Evolutionary conservation across 2,329 filamentous ascomycete genomes (phyloP), one percentile per base, ranked within the genome.

Genomic region (Colletotrichum truncatum): DNA sequence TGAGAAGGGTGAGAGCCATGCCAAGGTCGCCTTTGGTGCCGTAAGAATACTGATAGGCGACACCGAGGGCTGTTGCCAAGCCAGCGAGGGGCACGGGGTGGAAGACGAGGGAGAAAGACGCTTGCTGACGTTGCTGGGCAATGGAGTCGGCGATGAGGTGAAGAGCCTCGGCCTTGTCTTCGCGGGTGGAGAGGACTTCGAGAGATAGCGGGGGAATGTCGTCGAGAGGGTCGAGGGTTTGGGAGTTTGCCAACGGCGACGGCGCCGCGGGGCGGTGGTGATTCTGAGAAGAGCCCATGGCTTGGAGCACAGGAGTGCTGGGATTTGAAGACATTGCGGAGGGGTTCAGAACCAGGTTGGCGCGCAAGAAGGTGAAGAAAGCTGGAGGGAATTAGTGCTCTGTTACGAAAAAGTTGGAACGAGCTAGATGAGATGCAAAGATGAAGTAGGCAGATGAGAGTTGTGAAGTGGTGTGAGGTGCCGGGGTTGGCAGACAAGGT

Each of bases 351-450:
- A 90, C 89, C 59, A 96, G 86, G 74, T 96, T 96, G 68, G 91
- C 91, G 70, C 92, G 89, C 14, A 96, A 85, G 71, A 93, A 95
- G 60, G 89, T 91, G 78, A 96, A 91, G 82, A 96, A 96, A 25
- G 92, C 93, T 96, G 77, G 25, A 36, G 53, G 34, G 25, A 4
- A n/a, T 25, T n/a, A 69, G 71, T 62, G 71, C 68, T 53, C 23
- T 28, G 48, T 30, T 2, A n/a, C n/a, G n/a, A n/a, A n/a, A n/a
- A n/a, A n/a, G n/a, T 30, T 8, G 9, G 28, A 11, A 49, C 16
- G 11, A 11, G 4, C 11, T 6, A 3, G 43, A 8, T 21, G 12
- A 32, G 14, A n/a, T 58, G 12, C 28, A 28, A 12, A 41, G 8
- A n/a, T 1, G 25, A 38, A 30, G 23, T 11, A 14, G 12, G 12